Conservation (phyloP, 2,329 filamentous ascomycete species). For the Colletotrichum echinochloae region DNA sequence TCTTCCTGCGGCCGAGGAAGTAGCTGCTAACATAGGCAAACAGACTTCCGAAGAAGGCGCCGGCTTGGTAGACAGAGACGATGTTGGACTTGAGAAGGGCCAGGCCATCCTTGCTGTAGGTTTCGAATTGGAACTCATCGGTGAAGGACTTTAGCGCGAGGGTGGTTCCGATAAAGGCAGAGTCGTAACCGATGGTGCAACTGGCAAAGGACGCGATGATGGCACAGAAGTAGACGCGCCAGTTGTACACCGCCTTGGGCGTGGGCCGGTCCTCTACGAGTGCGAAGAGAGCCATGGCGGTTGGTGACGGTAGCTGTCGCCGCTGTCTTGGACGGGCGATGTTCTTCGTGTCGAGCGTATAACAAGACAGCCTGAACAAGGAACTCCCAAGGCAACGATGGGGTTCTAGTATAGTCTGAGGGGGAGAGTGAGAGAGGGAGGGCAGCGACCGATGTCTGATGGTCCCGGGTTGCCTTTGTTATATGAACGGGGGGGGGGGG, state of each 20-base stretch:
- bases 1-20: constrained; percentile 75
- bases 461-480: constrained; percentile 36
- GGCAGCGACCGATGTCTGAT: background rate
- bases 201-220: constrained; percentile 67
- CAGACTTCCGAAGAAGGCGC: constrained; percentile 85
- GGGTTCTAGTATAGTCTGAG: constrained; percentile 21
- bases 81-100: constrained; percentile 79
- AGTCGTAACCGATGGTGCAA: constrained; percentile 73
- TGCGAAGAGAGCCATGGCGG: constrained; percentile 59
- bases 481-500: constrained; percentile 31
- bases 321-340: constrained; percentile 20
- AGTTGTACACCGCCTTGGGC: constrained; percentile 70
- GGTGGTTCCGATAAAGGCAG: constrained; percentile 83
- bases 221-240: constrained; percentile 68
- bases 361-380: constrained; percentile 18
- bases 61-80: constrained; percentile 84
- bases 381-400: constrained; percentile 24
- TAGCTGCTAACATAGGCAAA: constrained; percentile 74
- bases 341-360: constrained; percentile 18
- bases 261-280: constrained; percentile 69
- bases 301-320: constrained; percentile 22
- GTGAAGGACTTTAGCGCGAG: constrained; percentile 77
- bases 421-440: constrained; percentile 5
- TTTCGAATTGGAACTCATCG: constrained; percentile 73
- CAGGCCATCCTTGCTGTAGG: constrained; percentile 60